Conservation (phyloP, 495 filamentous ascomycete species). For the Annulohypoxylon bovei region DNA sequence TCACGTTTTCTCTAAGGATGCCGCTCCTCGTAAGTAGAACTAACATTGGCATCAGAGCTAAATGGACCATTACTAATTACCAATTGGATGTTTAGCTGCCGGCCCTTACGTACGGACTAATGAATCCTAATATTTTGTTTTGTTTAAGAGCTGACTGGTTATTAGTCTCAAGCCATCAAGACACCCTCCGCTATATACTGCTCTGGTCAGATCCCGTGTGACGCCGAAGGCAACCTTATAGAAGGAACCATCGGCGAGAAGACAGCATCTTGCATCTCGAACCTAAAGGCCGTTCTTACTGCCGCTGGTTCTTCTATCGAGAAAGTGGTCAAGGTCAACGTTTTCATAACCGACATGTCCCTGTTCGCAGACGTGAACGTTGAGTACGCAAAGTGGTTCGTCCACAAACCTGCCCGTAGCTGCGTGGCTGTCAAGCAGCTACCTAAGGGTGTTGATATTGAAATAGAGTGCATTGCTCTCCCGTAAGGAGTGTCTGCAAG, state of each 20-base stretch:
- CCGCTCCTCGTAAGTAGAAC: slow-evolving; percentile 59
- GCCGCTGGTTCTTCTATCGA: slow-evolving; percentile 79
- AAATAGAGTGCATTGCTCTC: slow-evolving; percentile 91
- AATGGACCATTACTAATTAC: slow-evolving; percentile 3
- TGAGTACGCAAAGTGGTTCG: slow-evolving; percentile 87
- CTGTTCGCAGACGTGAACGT: slow-evolving; percentile 88
- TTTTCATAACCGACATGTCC: slow-evolving; percentile 87
- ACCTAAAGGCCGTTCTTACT: slow-evolving; percentile 79
- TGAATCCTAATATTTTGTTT: not conserved
- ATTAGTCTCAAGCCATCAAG: slow-evolving; percentile 86
- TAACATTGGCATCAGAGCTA: not conserved
- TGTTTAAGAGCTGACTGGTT: slow-evolving; percentile 20
- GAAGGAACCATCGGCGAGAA: slow-evolving; percentile 79
- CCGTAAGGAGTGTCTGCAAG: slow-evolving; percentile 53
- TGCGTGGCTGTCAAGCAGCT: slow-evolving; percentile 91
- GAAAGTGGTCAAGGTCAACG: slow-evolving; percentile 82
- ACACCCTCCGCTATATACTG: slow-evolving; percentile 86
- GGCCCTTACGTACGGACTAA: slow-evolving; percentile 63
- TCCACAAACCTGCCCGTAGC: slow-evolving; percentile 88
- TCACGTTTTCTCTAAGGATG: slow-evolving; percentile 62
- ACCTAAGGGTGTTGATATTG: slow-evolving; percentile 88
- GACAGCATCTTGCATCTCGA: slow-evolving; percentile 78
- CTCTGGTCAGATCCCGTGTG: slow-evolving; percentile 91
- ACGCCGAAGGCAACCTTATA: slow-evolving; percentile 76
- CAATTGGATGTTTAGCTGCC: slow-evolving; percentile 52